phyloP scores from a whole-genome alignment of 1,139 yeast genomes.

The Candida tunisiensis region DNA sequence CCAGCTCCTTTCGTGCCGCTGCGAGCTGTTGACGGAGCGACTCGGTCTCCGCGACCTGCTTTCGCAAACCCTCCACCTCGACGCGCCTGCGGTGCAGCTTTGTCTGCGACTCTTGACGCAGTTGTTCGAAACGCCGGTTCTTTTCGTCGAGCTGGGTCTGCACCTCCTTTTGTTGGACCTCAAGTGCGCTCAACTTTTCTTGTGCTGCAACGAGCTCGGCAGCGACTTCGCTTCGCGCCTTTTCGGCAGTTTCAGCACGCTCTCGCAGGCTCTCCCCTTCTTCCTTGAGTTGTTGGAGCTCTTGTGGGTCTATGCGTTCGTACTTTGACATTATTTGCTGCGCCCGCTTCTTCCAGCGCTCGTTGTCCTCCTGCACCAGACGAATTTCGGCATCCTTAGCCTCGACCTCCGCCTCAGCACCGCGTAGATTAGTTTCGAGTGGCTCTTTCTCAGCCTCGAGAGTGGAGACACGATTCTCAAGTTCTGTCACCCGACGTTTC shows the following conservation, averaged over 20 bases:
- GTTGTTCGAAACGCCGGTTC: too few relatives aligned
- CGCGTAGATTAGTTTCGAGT: constrained; percentile 19
- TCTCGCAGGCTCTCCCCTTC: constrained; percentile 3
- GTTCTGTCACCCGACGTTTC: constrained; percentile 14
- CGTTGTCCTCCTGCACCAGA: constrained; percentile 25
- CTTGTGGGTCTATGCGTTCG: constrained; percentile 2
- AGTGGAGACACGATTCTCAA: constrained; percentile 21
- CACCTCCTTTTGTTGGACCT: constrained; percentile 7
- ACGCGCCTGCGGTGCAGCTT: too few relatives aligned
- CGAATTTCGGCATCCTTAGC: constrained; percentile 26
- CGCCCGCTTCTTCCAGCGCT: constrained; percentile 35
- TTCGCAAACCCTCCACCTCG: too few relatives aligned
- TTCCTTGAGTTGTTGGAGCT: constrained; percentile 5
- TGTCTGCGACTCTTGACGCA: too few relatives aligned
- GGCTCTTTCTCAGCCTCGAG: constrained; percentile 19
- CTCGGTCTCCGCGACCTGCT: too few relatives aligned
- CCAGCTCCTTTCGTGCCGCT: constrained; percentile 92
- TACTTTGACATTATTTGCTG: constrained; percentile 12
- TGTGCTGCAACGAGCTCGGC: constrained; percentile 7
- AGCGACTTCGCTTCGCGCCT: constrained; percentile 2
- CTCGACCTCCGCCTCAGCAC: constrained; percentile 22
- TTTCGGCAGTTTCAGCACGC: constrained; percentile 4
- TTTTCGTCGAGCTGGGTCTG: constrained; percentile 18
- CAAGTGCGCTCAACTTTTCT: constrained; percentile 7
- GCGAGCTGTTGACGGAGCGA: too few relatives aligned